Percentiles rank a stretch among this genome's conserved stretches.
Evolutionary conservation across 257 asterid species (phyloP).

Genomic region (Eustoma russellianum): DNA sequence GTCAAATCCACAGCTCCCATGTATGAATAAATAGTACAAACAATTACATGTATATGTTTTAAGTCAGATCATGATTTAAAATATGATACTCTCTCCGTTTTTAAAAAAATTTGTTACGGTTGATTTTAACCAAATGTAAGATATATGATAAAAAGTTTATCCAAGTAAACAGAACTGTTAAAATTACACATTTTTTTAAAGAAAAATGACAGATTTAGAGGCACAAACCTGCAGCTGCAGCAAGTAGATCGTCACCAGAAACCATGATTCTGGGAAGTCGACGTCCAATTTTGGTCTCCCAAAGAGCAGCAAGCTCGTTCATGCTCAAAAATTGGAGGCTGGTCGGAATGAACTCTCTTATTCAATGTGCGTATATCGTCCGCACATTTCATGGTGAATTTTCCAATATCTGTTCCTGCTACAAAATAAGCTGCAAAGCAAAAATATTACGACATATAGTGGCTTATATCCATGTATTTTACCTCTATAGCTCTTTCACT

Average conservation of each 20-base stretch:
- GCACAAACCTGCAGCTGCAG: constrained; percentile 19
- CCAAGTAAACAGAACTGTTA: too few relatives aligned
- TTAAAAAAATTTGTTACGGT: too few relatives aligned
- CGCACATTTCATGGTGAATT: constrained; percentile 20
- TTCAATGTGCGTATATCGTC: constrained; percentile 18
- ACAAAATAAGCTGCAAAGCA: constrained; percentile 26
- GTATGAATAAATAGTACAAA: too few relatives aligned
- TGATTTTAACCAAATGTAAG: too few relatives aligned
- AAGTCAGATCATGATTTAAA: too few relatives aligned
- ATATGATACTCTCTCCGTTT: neutral
- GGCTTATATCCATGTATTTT: too few relatives aligned
- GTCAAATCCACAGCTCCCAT: too few relatives aligned
- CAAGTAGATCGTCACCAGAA: constrained; percentile 20
- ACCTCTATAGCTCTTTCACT: too few relatives aligned
- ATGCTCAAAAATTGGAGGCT: constrained; percentile 21
- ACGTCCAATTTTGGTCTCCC: constrained; percentile 31
- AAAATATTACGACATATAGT: neutral
- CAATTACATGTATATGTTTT: too few relatives aligned
- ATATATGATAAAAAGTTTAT: too few relatives aligned
- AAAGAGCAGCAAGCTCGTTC: constrained; percentile 25
- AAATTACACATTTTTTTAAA: too few relatives aligned
- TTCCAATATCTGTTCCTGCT: constrained; percentile 24
- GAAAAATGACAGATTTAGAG: neutral
- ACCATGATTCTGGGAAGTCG: constrained; percentile 19
- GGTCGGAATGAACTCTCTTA: constrained; percentile 29